These are phyloP conservation scores for Akanthomyces dipterigenus DNA, from an alignment of 2,329 filamentous ascomycete species.

Conservation along the genomic window DNA sequence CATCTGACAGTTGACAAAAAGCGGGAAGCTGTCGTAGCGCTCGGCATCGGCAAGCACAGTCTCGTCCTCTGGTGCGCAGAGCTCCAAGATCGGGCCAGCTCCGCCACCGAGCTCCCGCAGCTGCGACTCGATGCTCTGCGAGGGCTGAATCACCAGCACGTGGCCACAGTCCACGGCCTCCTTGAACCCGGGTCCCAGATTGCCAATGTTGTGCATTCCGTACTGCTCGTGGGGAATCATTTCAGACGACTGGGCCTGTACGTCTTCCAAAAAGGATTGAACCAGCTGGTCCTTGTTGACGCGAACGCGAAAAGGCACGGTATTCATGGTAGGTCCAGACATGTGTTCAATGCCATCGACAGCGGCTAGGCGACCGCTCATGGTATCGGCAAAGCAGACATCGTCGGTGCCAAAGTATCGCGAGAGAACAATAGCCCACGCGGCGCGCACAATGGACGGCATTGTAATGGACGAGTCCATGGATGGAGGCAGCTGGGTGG, in stretches of 20 bases:
- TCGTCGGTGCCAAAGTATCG: conserved; percentile 29
- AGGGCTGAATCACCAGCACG: conserved; percentile 15
- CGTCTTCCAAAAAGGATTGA: not conserved
- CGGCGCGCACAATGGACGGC: conserved; percentile 17
- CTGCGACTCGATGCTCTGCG: not conserved
- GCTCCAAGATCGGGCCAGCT: not conserved
- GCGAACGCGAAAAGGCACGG: conserved; percentile 16
- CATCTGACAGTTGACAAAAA: not conserved
- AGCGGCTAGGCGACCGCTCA: conserved; percentile 21
- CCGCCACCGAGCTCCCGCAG: not conserved
- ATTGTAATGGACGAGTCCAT: not conserved
- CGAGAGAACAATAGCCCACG: conserved; percentile 28
- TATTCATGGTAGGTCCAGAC: conserved; percentile 22
- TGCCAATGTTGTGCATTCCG: conserved; percentile 24
- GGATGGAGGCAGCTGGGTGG: not conserved
- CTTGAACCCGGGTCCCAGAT: not conserved
- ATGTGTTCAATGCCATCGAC: conserved; percentile 21
- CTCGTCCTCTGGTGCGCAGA: conserved; percentile 8
- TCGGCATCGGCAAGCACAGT: not conserved
- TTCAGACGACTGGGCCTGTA: conserved; percentile 21
- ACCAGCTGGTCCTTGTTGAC: conserved; percentile 9
- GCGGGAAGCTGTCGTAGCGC: not conserved
- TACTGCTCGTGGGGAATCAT: conserved; percentile 23
- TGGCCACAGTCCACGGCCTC: conserved; percentile 13
- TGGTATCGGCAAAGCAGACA: conserved; percentile 20